Conservation (phyloP, 2,329 filamentous ascomycete species). For the Phialocephala subalpina region DNA sequence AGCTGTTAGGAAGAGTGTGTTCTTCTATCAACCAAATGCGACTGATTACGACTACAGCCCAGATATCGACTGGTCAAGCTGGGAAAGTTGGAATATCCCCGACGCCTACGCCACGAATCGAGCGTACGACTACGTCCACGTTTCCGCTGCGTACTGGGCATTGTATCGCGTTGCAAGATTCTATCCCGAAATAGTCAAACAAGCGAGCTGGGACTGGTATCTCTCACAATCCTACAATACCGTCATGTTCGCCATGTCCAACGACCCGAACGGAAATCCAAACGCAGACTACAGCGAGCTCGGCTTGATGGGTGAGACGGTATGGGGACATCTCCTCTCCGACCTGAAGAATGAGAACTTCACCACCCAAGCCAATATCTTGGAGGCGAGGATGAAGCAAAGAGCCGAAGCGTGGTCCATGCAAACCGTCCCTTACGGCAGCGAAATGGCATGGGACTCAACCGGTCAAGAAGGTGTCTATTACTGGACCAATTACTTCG, state of each 20-base stretch:
- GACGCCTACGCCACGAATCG: constrained; percentile 55
- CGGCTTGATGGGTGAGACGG: constrained; percentile 67
- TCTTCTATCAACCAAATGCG: constrained; percentile 60
- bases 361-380: constrained; percentile 46
- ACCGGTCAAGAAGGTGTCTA: constrained; percentile 69
- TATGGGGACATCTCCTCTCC: constrained; percentile 59
- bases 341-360: constrained; percentile 59
- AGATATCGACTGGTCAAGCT: constrained; percentile 55
- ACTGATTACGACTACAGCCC: constrained; percentile 54
- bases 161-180: constrained; percentile 62
- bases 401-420: constrained; percentile 59
- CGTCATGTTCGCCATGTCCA: constrained; percentile 47
- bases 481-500: constrained; percentile 64
- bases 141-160: constrained; percentile 63
- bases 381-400: constrained; percentile 56
- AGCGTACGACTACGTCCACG: constrained; percentile 67
- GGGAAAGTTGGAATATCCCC: constrained; percentile 59
- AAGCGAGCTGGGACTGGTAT: constrained; percentile 61
- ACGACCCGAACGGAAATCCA: constrained; percentile 29
- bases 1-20: constrained; percentile 60
- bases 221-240: constrained; percentile 61
- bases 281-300: constrained; percentile 54
- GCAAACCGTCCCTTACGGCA: constrained; percentile 62
- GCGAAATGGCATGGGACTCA: constrained; percentile 70
- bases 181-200: constrained; percentile 53